These are phyloP conservation scores for Microbotryomycetes sp. DNA, from an alignment of 1,284 basidiomycete species.

Conservation along the genomic window DNA sequence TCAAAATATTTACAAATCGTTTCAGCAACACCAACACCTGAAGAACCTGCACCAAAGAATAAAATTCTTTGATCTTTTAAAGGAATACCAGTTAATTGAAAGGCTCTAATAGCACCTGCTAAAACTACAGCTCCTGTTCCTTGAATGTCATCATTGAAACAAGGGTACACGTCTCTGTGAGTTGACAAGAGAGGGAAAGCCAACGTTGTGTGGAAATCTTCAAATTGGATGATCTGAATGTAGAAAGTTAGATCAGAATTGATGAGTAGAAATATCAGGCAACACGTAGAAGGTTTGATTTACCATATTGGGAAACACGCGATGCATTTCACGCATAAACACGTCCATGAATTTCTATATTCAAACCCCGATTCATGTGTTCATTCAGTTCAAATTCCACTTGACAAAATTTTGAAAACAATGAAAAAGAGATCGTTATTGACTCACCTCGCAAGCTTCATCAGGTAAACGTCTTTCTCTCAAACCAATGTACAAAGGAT, in stretches of 20 bases:
- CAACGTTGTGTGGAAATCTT: conserved; percentile 50
- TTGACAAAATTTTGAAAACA: background rate
- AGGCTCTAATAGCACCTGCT: conserved; percentile 83
- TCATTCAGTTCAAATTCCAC: background rate
- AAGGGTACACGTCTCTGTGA: conserved; percentile 65
- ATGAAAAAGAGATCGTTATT: conserved; percentile 29
- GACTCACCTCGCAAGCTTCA: conserved; percentile 49
- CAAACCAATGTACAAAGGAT: conserved; percentile 85
- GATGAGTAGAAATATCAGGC: conserved; percentile 3
- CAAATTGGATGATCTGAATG: conserved; percentile 65
- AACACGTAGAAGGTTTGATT: background rate
- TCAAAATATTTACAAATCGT: conserved; percentile 86
- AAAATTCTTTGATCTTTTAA: conserved; percentile 75
- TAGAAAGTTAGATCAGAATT: conserved; percentile 25
- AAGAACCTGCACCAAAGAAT: conserved; percentile 83
- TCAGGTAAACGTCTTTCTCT: conserved; percentile 62
- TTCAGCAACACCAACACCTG: conserved; percentile 81
- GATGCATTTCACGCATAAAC: conserved; percentile 76
- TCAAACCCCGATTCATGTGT: conserved; percentile 17
- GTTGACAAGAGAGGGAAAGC: conserved; percentile 74
- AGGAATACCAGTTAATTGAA: conserved; percentile 62
- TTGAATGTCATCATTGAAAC: conserved; percentile 80
- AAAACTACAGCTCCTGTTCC: conserved; percentile 88
- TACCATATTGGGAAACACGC: conserved; percentile 65
- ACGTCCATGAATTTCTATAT: conserved; percentile 78